Base-by-base conservation (phyloP, 495 filamentous ascomycete species). In the Terfezia boudieri region DNA sequence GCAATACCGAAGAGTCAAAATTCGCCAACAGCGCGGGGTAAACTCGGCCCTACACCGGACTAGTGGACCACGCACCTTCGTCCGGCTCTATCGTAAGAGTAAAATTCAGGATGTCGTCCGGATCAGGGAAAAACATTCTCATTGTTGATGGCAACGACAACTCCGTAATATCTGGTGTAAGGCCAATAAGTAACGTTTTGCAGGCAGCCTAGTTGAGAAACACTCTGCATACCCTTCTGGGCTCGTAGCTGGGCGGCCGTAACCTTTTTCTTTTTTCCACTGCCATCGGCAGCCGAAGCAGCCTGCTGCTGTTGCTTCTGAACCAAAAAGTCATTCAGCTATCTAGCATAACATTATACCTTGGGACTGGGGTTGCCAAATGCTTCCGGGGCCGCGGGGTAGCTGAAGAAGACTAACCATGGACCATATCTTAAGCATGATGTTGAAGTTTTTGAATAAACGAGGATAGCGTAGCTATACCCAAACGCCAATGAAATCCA, bases 71-170 rank as follows among this genome's bases (percentile, higher is more conserved):
- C 52, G 55, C 48, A 63, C 62, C 90, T 71, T 96, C 90, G 71
- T 98, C 90, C 9, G 90, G 90, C 61, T 86, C 81, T 71, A 98
- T 89, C 58, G 80, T 86, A 58, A 96, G 78, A 36, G 78, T 82
- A 71, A 98, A 98, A 74, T 88, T 90, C 41, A 96, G 80, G 68
- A 94, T 93, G 66, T 98, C 84, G 71, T 98, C 86, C 4, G 86
- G 86, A 70, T 96, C 84, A 0, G 88, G 81, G 68, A 98, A 95
- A 60, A 81, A 67, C 64, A 85, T 93, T 68, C 79, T 83, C 90
- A 95, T 95, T 22, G 92, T 94, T 51, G 70, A 76, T 49, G 87
- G 84, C 55, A 95, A 76, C 3, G 85, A 84, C 54, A 98, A 78
- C 69, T 98, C 90, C 53, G 83, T 79, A 46, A 98, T 80, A 70